Evolutionary conservation across 768 basidiomycete genomes (phyloP).

Genomic region (Phanerodontia chrysosporium): DNA sequence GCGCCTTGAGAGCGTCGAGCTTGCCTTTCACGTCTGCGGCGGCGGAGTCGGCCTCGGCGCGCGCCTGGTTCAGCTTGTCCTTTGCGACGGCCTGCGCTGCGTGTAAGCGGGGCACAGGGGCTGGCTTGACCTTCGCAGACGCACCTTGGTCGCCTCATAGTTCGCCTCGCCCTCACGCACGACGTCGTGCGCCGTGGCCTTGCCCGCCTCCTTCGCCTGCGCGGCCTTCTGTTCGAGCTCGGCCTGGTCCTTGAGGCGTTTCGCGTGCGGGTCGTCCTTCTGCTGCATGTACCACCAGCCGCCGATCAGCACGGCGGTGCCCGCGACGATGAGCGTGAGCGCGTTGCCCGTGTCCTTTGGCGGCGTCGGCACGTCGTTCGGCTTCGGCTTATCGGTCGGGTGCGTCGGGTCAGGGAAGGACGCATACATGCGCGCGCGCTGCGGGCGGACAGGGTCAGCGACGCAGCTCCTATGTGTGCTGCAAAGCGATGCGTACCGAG

Average conservation of each 20-base stretch:
- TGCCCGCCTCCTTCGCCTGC: slow-evolving; percentile 29
- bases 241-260: slow-evolving; percentile 30
- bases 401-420: slow-evolving; percentile 22
- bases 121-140: too few relatives aligned
- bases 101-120: neutral
- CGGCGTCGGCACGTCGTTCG: slow-evolving; percentile 14
- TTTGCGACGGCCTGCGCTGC: slow-evolving; percentile 17
- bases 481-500: slow-evolving; percentile 7
- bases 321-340: slow-evolving; percentile 24
- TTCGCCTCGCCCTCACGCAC: slow-evolving; percentile 28
- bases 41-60: slow-evolving; percentile 23
- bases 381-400: slow-evolving; percentile 20
- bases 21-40: slow-evolving; percentile 23
- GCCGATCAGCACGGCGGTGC: slow-evolving; percentile 28
- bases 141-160: slow-evolving; percentile 34
- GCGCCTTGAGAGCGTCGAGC: slow-evolving; percentile 23
- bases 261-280: slow-evolving; percentile 15
- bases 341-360: slow-evolving; percentile 18
- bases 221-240: slow-evolving; percentile 25
- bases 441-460: neutral
- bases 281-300: slow-evolving; percentile 35
- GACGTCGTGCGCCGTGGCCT: slow-evolving; percentile 24
- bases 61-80: slow-evolving; percentile 26
- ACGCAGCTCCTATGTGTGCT: neutral
- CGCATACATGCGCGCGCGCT: slow-evolving; percentile 20